These are phyloP conservation scores for Cladorrhinum sp. DNA, from an alignment of 2,329 filamentous ascomycete species.

Conservation along the genomic window DNA sequence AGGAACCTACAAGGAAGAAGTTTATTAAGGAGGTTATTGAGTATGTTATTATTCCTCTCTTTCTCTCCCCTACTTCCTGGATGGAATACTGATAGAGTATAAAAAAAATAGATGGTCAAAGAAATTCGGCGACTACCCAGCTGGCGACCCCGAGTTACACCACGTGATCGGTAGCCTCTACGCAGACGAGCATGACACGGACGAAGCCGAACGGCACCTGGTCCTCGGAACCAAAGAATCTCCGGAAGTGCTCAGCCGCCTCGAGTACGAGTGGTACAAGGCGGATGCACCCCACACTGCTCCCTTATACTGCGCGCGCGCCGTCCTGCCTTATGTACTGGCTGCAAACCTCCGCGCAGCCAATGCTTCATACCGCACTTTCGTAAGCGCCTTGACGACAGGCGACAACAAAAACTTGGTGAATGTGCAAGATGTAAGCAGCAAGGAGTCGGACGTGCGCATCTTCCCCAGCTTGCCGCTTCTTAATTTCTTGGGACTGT, in stretches of 20 bases:
- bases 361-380: constrained; percentile 75
- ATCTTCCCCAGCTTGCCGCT: constrained; percentile 91
- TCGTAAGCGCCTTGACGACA: constrained; percentile 62
- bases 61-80: neutral
- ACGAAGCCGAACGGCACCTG: constrained; percentile 90
- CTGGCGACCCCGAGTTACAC: constrained; percentile 91
- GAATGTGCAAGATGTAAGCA: constrained; percentile 73
- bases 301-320: constrained; percentile 79
- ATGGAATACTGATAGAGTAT: neutral
- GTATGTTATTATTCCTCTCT: constrained; percentile 42
- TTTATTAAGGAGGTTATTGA: constrained; percentile 82
- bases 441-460: constrained; percentile 67
- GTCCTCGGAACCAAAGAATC: constrained; percentile 87
- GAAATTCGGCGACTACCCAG: constrained; percentile 80
- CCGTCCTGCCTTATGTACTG: constrained; percentile 85
- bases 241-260: constrained; percentile 70
- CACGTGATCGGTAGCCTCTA: constrained; percentile 85
- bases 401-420: constrained; percentile 54
- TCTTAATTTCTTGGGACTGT: constrained; percentile 85
- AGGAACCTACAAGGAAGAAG: constrained; percentile 89
- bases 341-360: constrained; percentile 88
- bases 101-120: constrained; percentile 66
- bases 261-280: constrained; percentile 94
- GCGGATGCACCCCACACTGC: constrained; percentile 86
- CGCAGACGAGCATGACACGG: constrained; percentile 88